phyloP scores from a whole-genome alignment of 2,329 filamentous ascomycete species.

The Talaromyces sp. region DNA sequence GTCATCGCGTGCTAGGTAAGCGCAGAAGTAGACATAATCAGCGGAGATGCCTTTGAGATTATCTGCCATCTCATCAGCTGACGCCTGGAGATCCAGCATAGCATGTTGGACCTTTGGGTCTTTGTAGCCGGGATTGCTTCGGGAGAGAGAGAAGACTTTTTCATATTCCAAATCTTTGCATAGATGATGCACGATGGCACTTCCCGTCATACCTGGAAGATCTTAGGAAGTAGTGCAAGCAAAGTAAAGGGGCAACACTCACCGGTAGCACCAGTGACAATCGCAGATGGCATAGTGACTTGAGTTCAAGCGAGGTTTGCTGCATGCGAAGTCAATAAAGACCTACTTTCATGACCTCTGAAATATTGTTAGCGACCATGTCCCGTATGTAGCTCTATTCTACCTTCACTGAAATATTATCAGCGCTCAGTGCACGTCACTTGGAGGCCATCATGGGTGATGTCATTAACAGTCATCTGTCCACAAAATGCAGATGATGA shows the following conservation, averaged over 20 bases:
- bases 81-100: constrained; percentile 36
- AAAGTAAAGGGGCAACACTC: background rate
- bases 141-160: constrained; percentile 38
- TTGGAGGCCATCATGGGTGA: no score
- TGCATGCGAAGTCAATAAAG: no score
- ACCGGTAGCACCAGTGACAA: constrained; percentile 32
- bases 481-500: no score
- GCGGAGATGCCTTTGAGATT: constrained; percentile 34
- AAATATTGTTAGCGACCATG: no score
- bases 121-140: constrained; percentile 37
- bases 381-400: no score
- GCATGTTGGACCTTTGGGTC: constrained; percentile 38
- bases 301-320: no score
- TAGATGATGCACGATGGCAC: constrained; percentile 40
- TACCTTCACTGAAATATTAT: no score
- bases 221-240: constrained; percentile 7
- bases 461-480: no score
- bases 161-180: constrained; percentile 34
- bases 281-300: constrained; percentile 31
- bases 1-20: constrained; percentile 39
- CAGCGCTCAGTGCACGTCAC: no score
- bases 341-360: no score
- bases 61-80: constrained; percentile 36
- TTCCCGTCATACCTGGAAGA: constrained; percentile 40
- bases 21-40: constrained; percentile 45